Conservation (phyloP, 2,329 filamentous ascomycete species). For the Bimuria novae-zelandiae region DNA sequence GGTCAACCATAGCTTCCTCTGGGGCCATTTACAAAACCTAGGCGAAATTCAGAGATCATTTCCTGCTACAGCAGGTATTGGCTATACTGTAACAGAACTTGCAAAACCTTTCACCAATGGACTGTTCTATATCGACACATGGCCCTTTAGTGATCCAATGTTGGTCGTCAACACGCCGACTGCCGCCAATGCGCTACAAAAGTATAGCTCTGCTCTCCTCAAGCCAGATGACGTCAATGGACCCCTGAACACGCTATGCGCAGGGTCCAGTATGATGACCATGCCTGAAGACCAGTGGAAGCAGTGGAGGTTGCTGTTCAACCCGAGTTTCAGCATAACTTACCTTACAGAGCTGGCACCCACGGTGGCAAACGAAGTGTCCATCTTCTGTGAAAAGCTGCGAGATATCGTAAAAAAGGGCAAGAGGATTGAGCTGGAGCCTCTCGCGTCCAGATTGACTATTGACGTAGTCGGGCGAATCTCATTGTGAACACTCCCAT, state of each 20-base stretch:
- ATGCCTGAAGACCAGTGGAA: slow-evolving; percentile 9
- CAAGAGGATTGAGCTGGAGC: slow-evolving; percentile 10
- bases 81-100: neutral
- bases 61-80: neutral
- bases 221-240: slow-evolving; percentile 9
- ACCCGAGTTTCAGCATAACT: slow-evolving; percentile 12
- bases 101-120: slow-evolving; percentile 1
- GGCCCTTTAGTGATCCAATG: slow-evolving; percentile 2
- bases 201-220: neutral
- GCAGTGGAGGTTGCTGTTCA: slow-evolving; percentile 14
- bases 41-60: neutral
- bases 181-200: slow-evolving; percentile 4
- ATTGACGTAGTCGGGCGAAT: slow-evolving; percentile 16
- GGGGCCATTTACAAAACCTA: slow-evolving; percentile 3
- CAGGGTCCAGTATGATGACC: slow-evolving; percentile 11
- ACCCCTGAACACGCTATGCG: slow-evolving; percentile 6
- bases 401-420: neutral
- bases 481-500: slow-evolving; percentile 12
- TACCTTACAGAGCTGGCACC: slow-evolving; percentile 12
- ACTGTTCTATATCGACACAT: slow-evolving; percentile 2
- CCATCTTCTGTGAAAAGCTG: slow-evolving; percentile 13
- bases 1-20: neutral
- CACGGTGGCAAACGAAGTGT: slow-evolving; percentile 10
- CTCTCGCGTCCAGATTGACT: slow-evolving; percentile 8
- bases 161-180: neutral